phyloP scores from a whole-genome alignment of 169 alveolate species.

The Cryptosporidium felis region DNA sequence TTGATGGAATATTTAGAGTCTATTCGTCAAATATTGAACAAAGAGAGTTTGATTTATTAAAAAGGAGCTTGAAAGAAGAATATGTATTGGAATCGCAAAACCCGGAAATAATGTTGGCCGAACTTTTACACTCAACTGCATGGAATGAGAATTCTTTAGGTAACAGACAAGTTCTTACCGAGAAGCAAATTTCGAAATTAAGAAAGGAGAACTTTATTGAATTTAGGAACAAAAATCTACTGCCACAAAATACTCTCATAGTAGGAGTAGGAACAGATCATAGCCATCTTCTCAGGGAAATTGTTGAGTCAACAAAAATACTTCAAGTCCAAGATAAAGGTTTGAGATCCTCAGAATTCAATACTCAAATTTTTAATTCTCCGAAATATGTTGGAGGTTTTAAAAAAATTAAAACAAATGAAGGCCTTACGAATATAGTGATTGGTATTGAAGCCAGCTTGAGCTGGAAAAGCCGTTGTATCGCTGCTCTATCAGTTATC shows the following conservation, averaged over 20 bases:
- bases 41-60: background rate
- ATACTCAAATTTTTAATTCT: background rate
- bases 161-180: background rate
- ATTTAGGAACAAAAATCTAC: background rate
- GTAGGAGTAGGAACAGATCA: slow-evolving; percentile 38
- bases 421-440: slow-evolving; percentile 14
- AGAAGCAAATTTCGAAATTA: background rate
- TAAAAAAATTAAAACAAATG: background rate
- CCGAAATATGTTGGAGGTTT: slow-evolving; percentile 56
- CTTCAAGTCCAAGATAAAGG: background rate
- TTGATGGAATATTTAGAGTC: slow-evolving; percentile 31
- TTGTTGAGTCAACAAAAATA: slow-evolving; percentile 1
- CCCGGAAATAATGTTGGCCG: background rate
- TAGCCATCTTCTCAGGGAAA: background rate
- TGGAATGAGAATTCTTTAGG: slow-evolving; percentile 47
- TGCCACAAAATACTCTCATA: slow-evolving; percentile 7
- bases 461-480: slow-evolving; percentile 27
- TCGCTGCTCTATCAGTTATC: background rate
- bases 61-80: slow-evolving; percentile 1
- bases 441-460: slow-evolving; percentile 11
- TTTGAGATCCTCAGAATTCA: background rate
- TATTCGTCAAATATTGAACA: background rate
- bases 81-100: background rate
- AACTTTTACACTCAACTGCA: slow-evolving; percentile 43
- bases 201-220: background rate